These are phyloP conservation scores for Osmanthus fragrans DNA, from an alignment of 257 asterid genomes.

Conservation along the genomic window DNA sequence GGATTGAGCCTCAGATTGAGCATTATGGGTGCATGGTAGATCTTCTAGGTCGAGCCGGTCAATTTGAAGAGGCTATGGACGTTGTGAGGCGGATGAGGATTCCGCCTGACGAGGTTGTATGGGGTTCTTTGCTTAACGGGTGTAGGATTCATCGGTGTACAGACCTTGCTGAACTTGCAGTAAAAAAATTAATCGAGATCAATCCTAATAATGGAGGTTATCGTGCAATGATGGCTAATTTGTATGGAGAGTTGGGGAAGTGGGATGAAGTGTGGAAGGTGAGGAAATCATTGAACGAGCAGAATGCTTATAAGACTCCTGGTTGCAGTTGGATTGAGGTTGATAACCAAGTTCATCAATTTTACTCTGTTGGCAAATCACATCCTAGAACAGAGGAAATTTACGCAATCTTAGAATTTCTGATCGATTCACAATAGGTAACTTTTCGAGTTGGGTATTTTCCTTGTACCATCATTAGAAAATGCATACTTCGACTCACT, in stretches of 20 bases:
- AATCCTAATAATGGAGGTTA: slow-evolving; percentile 69
- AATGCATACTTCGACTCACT: background rate
- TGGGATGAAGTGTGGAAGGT: slow-evolving; percentile 64
- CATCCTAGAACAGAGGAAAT: slow-evolving; percentile 64
- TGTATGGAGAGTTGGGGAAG: slow-evolving; percentile 64
- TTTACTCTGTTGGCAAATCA: slow-evolving; percentile 59
- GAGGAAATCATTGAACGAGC: slow-evolving; percentile 45
- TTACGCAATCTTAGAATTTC: slow-evolving; percentile 49
- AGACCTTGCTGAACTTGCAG: slow-evolving; percentile 65
- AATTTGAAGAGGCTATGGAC: slow-evolving; percentile 67
- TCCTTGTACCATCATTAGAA: background rate
- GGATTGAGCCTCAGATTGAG: slow-evolving; percentile 64
- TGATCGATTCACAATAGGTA: slow-evolving; percentile 29
- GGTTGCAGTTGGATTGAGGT: slow-evolving; percentile 91
- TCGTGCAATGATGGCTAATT: slow-evolving; percentile 63
- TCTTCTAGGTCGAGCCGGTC: slow-evolving; percentile 70
- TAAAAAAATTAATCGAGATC: slow-evolving; percentile 54
- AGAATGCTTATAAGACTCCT: slow-evolving; percentile 46
- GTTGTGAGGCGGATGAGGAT: slow-evolving; percentile 57
- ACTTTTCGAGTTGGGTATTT: too few relatives aligned
- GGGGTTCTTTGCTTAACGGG: slow-evolving; percentile 82
- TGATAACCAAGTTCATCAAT: slow-evolving; percentile 53
- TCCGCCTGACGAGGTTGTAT: slow-evolving; percentile 65
- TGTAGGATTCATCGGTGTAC: slow-evolving; percentile 63
- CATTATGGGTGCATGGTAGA: slow-evolving; percentile 81